Evolutionary conservation across 2,329 filamentous ascomycete species (phyloP).

Genomic region (Beauveria caledonica): DNA sequence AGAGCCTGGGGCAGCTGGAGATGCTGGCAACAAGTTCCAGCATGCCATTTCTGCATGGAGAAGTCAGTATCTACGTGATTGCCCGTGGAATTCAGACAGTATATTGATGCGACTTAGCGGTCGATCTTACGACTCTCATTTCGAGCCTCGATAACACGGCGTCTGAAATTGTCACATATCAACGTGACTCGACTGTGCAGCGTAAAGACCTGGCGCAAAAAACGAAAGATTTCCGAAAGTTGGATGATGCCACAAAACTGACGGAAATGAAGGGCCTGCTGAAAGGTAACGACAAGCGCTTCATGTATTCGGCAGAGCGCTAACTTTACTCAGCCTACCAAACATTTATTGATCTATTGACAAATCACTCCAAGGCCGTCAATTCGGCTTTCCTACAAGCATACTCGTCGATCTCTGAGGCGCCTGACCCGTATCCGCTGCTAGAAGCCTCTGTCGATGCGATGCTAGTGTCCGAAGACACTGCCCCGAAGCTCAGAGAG

Average conservation of each 20-base stretch:
- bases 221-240: conserved; percentile 94
- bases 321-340: conserved; percentile 64
- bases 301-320: conserved; percentile 7
- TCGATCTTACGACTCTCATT: conserved; percentile 78
- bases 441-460: conserved; percentile 95
- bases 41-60: conserved; percentile 93
- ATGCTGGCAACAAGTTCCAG: conserved; percentile 87
- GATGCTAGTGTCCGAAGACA: conserved; percentile 85
- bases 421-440: conserved; percentile 90
- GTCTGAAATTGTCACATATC: conserved; percentile 89
- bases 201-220: conserved; percentile 97
- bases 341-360: conserved; percentile 91
- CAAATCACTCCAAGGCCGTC: conserved; percentile 90
- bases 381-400: conserved; percentile 89
- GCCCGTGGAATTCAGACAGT: neutral
- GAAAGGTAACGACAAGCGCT: conserved; percentile 51
- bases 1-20: conserved; percentile 24
- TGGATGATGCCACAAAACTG: conserved; percentile 82
- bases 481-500: conserved; percentile 75
- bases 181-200: conserved; percentile 91
- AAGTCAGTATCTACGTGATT: conserved; percentile 45
- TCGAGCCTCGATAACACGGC: conserved; percentile 84
- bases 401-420: conserved; percentile 90
- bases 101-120: conserved; percentile 45
- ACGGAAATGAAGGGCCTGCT: conserved; percentile 81